phyloP scores from a whole-genome alignment of 306 rosid genomes.

The Gynostemma pentaphyllum region DNA sequence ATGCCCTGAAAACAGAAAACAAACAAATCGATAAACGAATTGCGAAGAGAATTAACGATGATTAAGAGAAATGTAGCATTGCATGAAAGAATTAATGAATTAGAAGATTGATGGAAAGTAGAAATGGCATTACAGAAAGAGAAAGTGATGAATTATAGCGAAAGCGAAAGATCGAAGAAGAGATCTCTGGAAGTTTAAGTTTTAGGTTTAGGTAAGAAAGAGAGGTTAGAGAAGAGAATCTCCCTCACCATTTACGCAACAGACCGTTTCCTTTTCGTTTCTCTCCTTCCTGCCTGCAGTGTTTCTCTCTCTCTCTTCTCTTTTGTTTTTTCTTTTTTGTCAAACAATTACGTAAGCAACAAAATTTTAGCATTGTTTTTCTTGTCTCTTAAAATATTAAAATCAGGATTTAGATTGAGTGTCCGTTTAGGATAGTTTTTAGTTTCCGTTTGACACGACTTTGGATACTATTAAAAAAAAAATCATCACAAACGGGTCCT shows the following conservation, averaged over 20 bases:
- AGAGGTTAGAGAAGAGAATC: conserved; percentile 4
- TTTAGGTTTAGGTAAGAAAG: neutral
- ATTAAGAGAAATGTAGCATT: neutral
- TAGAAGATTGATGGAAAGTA: neutral
- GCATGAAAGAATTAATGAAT: neutral
- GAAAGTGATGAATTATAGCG: neutral
- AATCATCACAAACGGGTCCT: too few relatives aligned
- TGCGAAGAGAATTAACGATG: neutral
- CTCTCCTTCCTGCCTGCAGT: neutral
- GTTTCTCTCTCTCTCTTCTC: neutral
- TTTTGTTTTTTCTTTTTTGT: neutral
- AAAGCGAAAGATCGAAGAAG: neutral
- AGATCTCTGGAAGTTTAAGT: neutral
- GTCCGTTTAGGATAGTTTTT: too few relatives aligned
- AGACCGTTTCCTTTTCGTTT: conserved; percentile 5
- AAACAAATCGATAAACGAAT: neutral
- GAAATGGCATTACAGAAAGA: neutral
- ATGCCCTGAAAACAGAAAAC: neutral
- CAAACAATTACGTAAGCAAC: neutral
- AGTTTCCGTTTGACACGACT: too few relatives aligned
- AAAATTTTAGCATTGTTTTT: neutral
- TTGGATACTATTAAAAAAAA: too few relatives aligned
- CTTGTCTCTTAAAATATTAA: too few relatives aligned
- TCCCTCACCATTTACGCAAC: conserved; percentile 11
- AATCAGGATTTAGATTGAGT: too few relatives aligned